Percentiles rank a stretch among this genome's conserved stretches.
Evolutionary conservation across 257 asterid genomes (phyloP).

Genomic region (Primulina huaijiensis): DNA sequence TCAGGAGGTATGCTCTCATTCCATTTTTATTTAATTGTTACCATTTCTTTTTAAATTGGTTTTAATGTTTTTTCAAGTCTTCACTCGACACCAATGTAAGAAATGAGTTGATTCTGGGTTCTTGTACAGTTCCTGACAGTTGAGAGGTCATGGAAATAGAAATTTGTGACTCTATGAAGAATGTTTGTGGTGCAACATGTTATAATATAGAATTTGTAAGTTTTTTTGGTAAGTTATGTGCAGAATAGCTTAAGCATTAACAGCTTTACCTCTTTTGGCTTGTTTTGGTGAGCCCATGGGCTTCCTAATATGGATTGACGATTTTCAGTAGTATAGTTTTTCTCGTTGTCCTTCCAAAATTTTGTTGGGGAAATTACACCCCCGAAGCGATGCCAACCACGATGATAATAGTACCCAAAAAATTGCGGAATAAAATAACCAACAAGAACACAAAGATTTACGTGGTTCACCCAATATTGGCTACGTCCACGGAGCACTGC

Average conservation of each 20-base stretch:
- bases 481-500: too few relatives aligned
- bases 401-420: too few relatives aligned
- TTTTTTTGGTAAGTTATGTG: background rate
- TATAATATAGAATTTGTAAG: background rate
- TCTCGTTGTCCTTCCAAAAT: too few relatives aligned
- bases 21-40: constrained; percentile 16
- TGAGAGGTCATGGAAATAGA: background rate
- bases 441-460: too few relatives aligned
- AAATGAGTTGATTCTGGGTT: constrained; percentile 1
- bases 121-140: background rate
- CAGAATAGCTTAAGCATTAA: background rate
- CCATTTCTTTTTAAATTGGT: background rate
- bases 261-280: constrained; percentile 1
- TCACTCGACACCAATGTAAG: constrained; percentile 1
- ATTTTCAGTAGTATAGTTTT: too few relatives aligned
- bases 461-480: too few relatives aligned
- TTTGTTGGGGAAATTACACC: too few relatives aligned
- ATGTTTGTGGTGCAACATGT: constrained; percentile 5
- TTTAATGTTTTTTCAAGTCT: background rate
- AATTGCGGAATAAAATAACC: too few relatives aligned
- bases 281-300: constrained; percentile 3
- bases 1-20: constrained; percentile 53
- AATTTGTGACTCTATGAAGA: background rate
- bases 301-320: background rate
- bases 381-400: too few relatives aligned